Evolutionary conservation across 139 green algal genomes (phyloP).

Genomic region (Tetraselmis chui): DNA sequence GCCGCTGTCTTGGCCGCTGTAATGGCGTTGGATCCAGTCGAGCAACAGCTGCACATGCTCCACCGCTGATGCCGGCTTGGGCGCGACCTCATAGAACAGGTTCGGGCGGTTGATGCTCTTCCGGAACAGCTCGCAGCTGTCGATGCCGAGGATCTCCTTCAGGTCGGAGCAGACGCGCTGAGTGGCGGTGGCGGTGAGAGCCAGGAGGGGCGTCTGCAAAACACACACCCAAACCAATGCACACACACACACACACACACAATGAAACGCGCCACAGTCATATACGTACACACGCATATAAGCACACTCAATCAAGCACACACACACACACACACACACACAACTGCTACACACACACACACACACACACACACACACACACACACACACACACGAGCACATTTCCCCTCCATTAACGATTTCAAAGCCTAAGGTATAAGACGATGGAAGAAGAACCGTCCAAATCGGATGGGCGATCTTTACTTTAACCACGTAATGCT

Average conservation of each 20-base stretch:
- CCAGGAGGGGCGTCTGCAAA: slow-evolving; percentile 36
- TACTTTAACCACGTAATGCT: background rate
- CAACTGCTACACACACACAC: no score
- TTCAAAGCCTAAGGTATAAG: background rate
- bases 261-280: background rate
- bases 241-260: background rate
- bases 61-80: slow-evolving; percentile 23
- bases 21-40: slow-evolving; percentile 40
- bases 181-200: slow-evolving; percentile 44
- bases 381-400: no score
- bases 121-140: slow-evolving; percentile 53
- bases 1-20: background rate
- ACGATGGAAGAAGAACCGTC: no score
- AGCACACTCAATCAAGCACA: background rate
- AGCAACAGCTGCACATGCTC: slow-evolving; percentile 32
- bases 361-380: no score
- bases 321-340: no score
- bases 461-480: background rate
- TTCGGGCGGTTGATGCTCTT: slow-evolving; percentile 63
- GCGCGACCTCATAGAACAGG: slow-evolving; percentile 56
- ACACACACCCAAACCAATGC: slow-evolving; percentile 21
- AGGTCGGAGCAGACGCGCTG: slow-evolving; percentile 31
- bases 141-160: slow-evolving; percentile 34
- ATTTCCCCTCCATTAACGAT: background rate
- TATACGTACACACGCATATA: background rate